A percentile compares a stretch with the other conserved stretches of the same genome.
These are phyloP conservation scores for Kwoniella europaea DNA, from an alignment of 768 basidiomycete species.

Conservation along the genomic window DNA sequence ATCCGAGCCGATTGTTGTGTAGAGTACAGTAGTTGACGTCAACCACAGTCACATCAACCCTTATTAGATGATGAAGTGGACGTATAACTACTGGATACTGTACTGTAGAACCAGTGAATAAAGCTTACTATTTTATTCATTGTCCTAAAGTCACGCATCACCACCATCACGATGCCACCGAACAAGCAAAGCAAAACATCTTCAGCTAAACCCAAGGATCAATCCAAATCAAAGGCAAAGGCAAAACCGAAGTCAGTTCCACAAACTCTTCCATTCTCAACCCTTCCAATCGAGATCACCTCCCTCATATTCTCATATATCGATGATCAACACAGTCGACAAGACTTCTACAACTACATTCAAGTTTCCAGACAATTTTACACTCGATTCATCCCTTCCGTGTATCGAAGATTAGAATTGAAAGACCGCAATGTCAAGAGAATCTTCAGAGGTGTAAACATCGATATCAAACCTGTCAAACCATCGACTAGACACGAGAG, in stretches of 20 bases:
- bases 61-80: no score
- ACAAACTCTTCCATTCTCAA: not conserved
- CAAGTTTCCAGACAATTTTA: constrained; percentile 1
- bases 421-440: not conserved
- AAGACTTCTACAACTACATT: not conserved
- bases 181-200: not conserved
- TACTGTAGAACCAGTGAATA: no score
- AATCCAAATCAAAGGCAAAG: not conserved
- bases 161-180: not conserved
- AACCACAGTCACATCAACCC: not conserved
- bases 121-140: no score
- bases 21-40: not conserved
- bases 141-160: not conserved
- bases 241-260: not conserved
- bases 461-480: not conserved
- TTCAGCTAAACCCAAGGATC: not conserved
- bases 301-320: not conserved
- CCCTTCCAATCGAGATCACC: not conserved
- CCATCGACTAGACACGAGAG: no score
- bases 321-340: no score
- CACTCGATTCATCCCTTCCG: not conserved
- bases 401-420: not conserved
- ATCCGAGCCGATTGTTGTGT: no score
- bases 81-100: no score
- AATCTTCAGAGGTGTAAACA: not conserved